Conservation (phyloP, 2,329 filamentous ascomycete species). For the Ceratocystis eucalypticola region DNA sequence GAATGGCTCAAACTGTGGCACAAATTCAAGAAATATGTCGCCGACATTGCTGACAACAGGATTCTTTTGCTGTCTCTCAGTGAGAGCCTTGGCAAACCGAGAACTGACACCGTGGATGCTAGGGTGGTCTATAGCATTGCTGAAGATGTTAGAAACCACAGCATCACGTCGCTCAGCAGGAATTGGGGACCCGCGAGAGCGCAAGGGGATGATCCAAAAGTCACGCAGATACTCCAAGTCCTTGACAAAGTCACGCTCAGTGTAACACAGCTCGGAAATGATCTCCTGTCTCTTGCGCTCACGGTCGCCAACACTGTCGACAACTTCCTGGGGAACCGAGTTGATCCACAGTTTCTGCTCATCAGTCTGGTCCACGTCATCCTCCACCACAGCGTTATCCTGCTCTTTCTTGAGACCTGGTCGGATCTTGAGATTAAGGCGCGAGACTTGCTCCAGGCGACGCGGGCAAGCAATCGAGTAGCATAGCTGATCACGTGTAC, state of each 20-base stretch:
- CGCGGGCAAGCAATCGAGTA: constrained; percentile 96
- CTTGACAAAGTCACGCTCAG: constrained; percentile 96
- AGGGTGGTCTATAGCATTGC: constrained; percentile 74
- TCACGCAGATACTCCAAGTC: constrained; percentile 94
- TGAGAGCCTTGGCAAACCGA: constrained; percentile 73
- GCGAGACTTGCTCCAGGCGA: constrained; percentile 83
- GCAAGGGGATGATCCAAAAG: constrained; percentile 93
- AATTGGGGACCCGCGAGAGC: constrained; percentile 72
- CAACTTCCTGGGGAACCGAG: constrained; percentile 87
- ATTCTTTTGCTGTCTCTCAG: constrained; percentile 76
- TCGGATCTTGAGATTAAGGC: constrained; percentile 84
- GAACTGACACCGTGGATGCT: constrained; percentile 84
- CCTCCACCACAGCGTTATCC: constrained; percentile 51
- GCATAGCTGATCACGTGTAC: constrained; percentile 85
- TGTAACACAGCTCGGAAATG: constrained; percentile 97
- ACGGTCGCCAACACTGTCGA: constrained; percentile 73
- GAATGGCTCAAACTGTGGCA: constrained; percentile 87
- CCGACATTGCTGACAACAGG: constrained; percentile 82
- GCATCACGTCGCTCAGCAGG: constrained; percentile 76
- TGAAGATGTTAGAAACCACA: constrained; percentile 89
- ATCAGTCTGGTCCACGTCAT: constrained; percentile 70
- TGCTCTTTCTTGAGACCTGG: constrained; percentile 63
- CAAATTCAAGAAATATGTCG: constrained; percentile 86
- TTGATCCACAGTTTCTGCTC: constrained; percentile 99
- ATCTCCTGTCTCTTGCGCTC: constrained; percentile 98